Base-by-base conservation (phyloP, 2,329 filamentous ascomycete species). In the Xylaria sp. region DNA sequence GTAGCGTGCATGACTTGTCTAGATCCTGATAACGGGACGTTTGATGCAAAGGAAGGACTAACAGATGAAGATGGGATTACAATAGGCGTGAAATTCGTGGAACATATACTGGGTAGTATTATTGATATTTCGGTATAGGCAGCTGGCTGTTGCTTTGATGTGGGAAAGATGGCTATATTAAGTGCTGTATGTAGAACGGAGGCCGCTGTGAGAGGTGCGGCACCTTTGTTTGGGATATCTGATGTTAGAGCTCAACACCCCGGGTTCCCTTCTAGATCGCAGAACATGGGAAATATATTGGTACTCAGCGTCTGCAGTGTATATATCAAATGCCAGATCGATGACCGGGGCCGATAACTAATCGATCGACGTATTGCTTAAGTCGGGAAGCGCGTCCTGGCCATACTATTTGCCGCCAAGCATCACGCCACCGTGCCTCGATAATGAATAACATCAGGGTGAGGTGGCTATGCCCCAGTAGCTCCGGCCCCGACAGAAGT, bases 71-170 rank as follows among this genome's bases (percentile, higher is more conserved):
- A 67, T 24, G 54, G 59, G 9, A 55, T 67, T 14, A 54, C 19
- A 19, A 45, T 67, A 48, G 64, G 64, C 2, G 59, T 67, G 12
- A 62, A 54, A 14, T 67, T 57, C 17, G 47, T 58, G 3, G 64
- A 67, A 39, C 51, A 61, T 19, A 19, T 66, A 4, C 36, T 66
- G 7, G 51, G 51, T n/a, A 53, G 42, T 3, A 66, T 66, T 0
- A 24, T 57, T 24, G 36, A 58, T 8, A 64, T 64, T 9, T 56
- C 51, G 32, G 42, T 61, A 42, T 57, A 55, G 17, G 17, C 14
- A 36, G n/a, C 14, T 5, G 50, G n/a, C 27, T n/a, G 34, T 36
- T 8, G 2, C 24, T 27, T 36, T 1, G 50, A 32, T 5, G 11
- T 36, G 8, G 34, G 34, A 36, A 36, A 36, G 11, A 5, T 42